These are phyloP conservation scores for Clonostachys rosea DNA, from an alignment of 2,329 filamentous ascomycete genomes.

Conservation along the genomic window DNA sequence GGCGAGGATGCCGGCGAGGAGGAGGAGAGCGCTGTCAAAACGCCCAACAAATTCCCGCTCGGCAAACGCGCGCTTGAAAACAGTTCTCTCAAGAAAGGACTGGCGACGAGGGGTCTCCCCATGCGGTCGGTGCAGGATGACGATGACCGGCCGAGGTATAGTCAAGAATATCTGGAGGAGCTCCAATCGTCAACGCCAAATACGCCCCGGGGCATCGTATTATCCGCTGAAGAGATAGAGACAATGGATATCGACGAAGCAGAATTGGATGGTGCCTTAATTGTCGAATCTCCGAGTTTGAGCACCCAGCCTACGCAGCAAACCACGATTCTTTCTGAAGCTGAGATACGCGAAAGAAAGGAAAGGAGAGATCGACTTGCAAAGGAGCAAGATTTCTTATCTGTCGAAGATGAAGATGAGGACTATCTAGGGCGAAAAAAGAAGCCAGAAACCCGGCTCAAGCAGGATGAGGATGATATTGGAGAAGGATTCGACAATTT, in stretches of 20 bases:
- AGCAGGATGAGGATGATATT: constrained; percentile 85
- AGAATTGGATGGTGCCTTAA: constrained; percentile 58
- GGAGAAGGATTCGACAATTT: constrained; percentile 92
- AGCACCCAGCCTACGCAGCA: constrained; percentile 17
- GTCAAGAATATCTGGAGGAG: constrained; percentile 79
- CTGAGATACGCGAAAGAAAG: constrained; percentile 88
- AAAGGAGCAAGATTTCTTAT: constrained; percentile 61
- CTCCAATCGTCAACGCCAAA: constrained; percentile 82
- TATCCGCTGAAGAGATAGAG: constrained; percentile 46
- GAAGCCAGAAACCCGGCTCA: constrained; percentile 68
- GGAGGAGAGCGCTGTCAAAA: constrained; percentile 37
- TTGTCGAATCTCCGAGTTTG: constrained; percentile 48
- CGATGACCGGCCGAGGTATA: constrained; percentile 75
- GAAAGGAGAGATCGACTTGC: constrained; percentile 80
- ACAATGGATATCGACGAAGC: constrained; percentile 54
- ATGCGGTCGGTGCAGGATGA: constrained; percentile 53
- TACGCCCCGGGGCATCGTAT: constrained; percentile 63
- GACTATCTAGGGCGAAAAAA: constrained; percentile 38
- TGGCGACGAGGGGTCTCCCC: constrained; percentile 44
- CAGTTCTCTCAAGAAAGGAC: constrained; percentile 53
- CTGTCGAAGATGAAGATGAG: constrained; percentile 49
- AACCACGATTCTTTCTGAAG: constrained; percentile 68
- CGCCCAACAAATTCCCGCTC: constrained; percentile 56
- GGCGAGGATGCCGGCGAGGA: constrained; percentile 39
- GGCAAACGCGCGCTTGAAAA: constrained; percentile 63